phyloP scores from a whole-genome alignment of 768 basidiomycete genomes.

The Mycena olivaceomarginata region DNA sequence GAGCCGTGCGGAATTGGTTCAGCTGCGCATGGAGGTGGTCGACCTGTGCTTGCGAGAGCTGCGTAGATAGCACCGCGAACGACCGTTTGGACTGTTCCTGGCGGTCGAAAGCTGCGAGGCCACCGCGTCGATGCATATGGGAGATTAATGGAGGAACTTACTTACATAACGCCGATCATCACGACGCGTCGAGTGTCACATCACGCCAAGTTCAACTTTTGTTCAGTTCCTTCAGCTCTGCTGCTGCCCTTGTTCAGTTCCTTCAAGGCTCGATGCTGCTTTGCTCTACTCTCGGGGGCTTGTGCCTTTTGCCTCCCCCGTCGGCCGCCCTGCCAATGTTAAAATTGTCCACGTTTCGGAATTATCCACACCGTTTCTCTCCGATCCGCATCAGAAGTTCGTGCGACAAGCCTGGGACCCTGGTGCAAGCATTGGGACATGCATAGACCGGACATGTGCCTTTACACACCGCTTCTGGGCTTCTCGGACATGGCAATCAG shows the following conservation, averaged over 20 bases:
- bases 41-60: slow-evolving; percentile 86
- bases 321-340: not conserved
- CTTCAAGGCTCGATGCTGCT: not conserved
- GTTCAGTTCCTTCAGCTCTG: too few species aligned
- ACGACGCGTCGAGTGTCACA: too few species aligned
- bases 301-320: too few species aligned
- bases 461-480: slow-evolving; percentile 14
- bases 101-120: slow-evolving; percentile 93
- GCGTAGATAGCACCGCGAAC: slow-evolving; percentile 87
- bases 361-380: slow-evolving; percentile 8
- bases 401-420: slow-evolving; percentile 27
- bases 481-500: slow-evolving; percentile 35
- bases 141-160: too few species aligned
- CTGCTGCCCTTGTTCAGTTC: not conserved
- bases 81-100: slow-evolving; percentile 88
- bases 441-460: not conserved
- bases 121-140: slow-evolving; percentile 86
- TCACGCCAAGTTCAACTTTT: too few species aligned
- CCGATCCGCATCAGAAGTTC: not conserved
- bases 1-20: slow-evolving; percentile 87
- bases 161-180: too few species aligned
- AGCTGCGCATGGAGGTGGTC: slow-evolving; percentile 89
- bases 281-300: not conserved
- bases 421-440: not conserved
- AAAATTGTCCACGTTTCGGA: not conserved